Evolutionary conservation across 2,329 filamentous ascomycete species (phyloP), one percentile per base, ranked within the genome.

Genomic region (Nigrospora oryzae): DNA sequence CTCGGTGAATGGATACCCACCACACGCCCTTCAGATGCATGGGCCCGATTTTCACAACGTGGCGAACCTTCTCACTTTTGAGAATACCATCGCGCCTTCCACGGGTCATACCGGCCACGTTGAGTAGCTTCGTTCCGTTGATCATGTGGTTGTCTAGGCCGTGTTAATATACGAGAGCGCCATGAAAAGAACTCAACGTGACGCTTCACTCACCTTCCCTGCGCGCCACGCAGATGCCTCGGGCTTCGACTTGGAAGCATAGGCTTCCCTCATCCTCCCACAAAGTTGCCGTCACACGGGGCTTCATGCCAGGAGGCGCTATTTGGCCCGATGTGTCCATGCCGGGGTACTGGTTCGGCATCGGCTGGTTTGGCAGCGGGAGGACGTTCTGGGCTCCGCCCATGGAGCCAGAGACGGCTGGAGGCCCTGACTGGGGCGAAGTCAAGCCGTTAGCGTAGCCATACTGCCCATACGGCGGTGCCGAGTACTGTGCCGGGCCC

Each of bases 21-120:
- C 90, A 95, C 53, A 95, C 90, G 59, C 93, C 93, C 70, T 98
- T 98, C 38, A 98, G 70, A 63, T 97, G 93, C 93, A 98, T 98
- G 4, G 93, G 93, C 0, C 93, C 93, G 63, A 98, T 97, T 70
- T 98, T 98, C 49, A 97, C 93, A 12, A 97, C 93, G 65, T 96
- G 90, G 54, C 93, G 83, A 46, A 90, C 81, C 68, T 97, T 98
- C 67, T 97, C 93, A 63, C 91, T 96, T 71, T 98, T 98, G 47
- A 98, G 68, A 54, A 98, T 97, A 40, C 93, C 93, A 60, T 98
- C 93, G 58, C 93, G 81, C 53, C 93, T 84, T 45, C 93, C 93
- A 63, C 93, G 81, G 13, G 93, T 98, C 93, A 98, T 98, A 12
- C 93, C 91, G 42, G 93, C 93, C 43, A 98, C 93, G 54, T 98